Base-by-base conservation (phyloP, 2,329 filamentous ascomycete genomes). In the Onygenales sp. region DNA sequence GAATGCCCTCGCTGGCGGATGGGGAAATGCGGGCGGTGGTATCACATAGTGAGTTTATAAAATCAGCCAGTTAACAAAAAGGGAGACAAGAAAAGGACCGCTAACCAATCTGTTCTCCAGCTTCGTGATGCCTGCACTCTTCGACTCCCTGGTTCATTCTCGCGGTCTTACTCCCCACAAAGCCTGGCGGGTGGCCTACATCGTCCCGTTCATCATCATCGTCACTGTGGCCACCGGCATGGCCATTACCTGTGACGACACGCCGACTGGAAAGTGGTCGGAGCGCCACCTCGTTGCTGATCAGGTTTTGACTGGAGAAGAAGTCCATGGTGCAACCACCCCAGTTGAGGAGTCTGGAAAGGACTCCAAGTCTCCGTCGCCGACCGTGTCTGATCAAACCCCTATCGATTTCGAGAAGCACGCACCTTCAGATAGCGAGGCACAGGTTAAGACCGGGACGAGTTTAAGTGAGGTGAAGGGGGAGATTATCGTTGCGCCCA, bases 111-210 rank as follows among this genome's bases (percentile, higher is more conserved):
- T 31, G 42, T 14, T 17, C 6, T 10, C 11, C 32, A 71, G 68
- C 73, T 94, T 95, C 68, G 81, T 92, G 61, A 95, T 95, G 89
- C 90, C 91, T 2, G 88, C 88, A 5, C 84, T 95, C 54, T 93
- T 86, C 69, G 86, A 94, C 69, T 87, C 86, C 0, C 76, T 95
- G 21, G 79, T 87, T 21, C 63, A 71, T 6, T 64, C 77, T 1
- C 76, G 77, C 48, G 81, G 83, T 6, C 74, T 92, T 52, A 72
- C 76, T 1, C 71, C 82, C 2, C 83, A 87, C 60, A 78, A 83
- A 39, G 86, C 90, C 2, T 95, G 91, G 90, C 81, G 90, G 31
- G 81, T 95, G 1, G 80, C 89, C 2, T 95, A 94, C 66, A 75
- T 95, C 57, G 85, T 94, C 5, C 90, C 90, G 0, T 86, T 93